Base-by-base conservation (phyloP, 2,329 filamentous ascomycete genomes). In the Arthrobotrys sinensis region DNA sequence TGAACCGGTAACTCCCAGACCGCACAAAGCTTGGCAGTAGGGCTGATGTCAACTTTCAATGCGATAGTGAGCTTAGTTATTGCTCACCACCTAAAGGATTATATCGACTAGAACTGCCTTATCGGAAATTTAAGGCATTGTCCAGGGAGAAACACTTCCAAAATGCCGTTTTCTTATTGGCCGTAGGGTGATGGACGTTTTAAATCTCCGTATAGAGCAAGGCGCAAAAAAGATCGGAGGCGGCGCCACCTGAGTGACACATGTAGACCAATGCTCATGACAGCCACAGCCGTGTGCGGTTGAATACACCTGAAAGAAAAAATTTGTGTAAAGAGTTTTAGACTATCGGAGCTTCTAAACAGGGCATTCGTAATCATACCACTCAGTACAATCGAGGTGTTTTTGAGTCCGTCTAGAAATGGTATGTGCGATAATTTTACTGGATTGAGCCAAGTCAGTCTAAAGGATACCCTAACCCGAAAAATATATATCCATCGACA, bases 401-500 rank as follows among this genome's bases (percentile, higher is more conserved):
- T 60, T 60, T 60, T 36, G 55, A 36, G 55, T 60, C 34, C 55
- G 55, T 60, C 55, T 60, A 28, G 55, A 60, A 60, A 43, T 60
- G 55, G 55, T 60, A 60, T 60, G 55, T 60, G 55, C 43, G 55
- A 43, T 60, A 60, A 43, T 60, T 60, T 43, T 24, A 40, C 36
- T 60, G 19, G 55, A 60, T 60, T 60, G 28, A 60, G 55, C 55
- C 55, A 43, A 60, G 55, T 60, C 36, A 36, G 55, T 24, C 55
- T 60, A 60, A 43, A 3, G 36, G 36, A 21, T n/a, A 16, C 55
- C 34, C 55, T 60, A 60, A 32, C 55, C 55, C 34, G 36, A 60
- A 60, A 57, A 43, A 40, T 60, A 60, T 60, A 60, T 60, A 60
- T 60, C 55, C 55, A 60, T 60, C 55, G 55, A 60, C 55, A 43